These are phyloP conservation scores for Microstroma glucosiphilum DNA, from an alignment of 1,284 basidiomycete genomes.

Conservation along the genomic window DNA sequence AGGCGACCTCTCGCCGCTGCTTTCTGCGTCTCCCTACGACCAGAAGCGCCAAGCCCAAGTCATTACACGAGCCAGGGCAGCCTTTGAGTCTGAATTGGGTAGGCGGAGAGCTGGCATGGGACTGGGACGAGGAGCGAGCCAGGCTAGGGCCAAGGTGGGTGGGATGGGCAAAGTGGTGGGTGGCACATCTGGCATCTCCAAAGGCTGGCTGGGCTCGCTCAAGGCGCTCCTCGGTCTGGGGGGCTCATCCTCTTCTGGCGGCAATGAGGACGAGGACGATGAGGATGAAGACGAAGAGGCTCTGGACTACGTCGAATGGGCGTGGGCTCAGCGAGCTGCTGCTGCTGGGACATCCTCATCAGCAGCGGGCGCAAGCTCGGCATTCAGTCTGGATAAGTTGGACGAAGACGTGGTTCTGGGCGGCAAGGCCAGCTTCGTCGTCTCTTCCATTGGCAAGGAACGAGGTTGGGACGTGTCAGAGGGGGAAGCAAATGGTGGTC, in stretches of 20 bases:
- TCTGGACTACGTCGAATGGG: constrained; percentile 40
- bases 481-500: background rate
- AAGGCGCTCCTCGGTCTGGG: constrained; percentile 15
- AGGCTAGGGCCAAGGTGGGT: constrained; percentile 34
- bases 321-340: constrained; percentile 9
- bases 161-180: constrained; percentile 33
- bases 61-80: constrained; percentile 35
- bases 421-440: constrained; percentile 29
- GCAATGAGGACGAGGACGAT: constrained; percentile 24
- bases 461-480: constrained; percentile 16
- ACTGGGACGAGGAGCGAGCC: constrained; percentile 16
- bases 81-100: constrained; percentile 35
- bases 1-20: constrained; percentile 41
- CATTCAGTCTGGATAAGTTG: constrained; percentile 30
- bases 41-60: constrained; percentile 37
- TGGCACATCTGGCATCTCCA: background rate
- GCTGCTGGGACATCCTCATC: constrained; percentile 6
- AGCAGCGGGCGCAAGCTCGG: background rate
- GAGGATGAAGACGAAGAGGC: constrained; percentile 31
- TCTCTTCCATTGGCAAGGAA: constrained; percentile 29
- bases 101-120: constrained; percentile 35
- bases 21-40: constrained; percentile 27
- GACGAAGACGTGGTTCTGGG: constrained; percentile 33
- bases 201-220: constrained; percentile 1
- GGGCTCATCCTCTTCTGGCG: background rate